Evolutionary conservation across 2,329 filamentous ascomycete genomes (phyloP).

Genomic region (Xylaria sp.): DNA sequence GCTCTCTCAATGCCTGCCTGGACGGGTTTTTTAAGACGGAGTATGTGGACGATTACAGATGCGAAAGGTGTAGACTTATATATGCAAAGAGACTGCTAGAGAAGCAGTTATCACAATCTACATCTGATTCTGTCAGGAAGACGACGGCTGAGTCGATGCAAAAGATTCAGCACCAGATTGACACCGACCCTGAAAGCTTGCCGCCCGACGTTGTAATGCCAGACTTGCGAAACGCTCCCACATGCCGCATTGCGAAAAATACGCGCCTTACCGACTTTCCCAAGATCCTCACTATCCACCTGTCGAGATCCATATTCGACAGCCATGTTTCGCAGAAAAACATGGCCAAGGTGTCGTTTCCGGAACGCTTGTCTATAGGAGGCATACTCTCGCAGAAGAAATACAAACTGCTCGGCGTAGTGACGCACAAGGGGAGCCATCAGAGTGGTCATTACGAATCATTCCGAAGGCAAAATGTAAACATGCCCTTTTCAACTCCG

Average conservation of each 20-base stretch:
- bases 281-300: conserved; percentile 82
- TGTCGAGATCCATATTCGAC: conserved; percentile 91
- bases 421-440: conserved; percentile 93
- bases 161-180: conserved; percentile 63
- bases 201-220: conserved; percentile 70
- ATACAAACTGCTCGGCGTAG: conserved; percentile 80
- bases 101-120: conserved; percentile 52
- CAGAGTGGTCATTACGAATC: conserved; percentile 97
- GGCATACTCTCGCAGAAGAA: conserved; percentile 69
- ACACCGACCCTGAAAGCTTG: conserved; percentile 73
- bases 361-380: conserved; percentile 77
- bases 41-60: conserved; percentile 94
- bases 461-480: conserved; percentile 78
- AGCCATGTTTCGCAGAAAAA: conserved; percentile 81
- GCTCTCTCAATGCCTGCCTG: conserved; percentile 80
- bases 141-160: conserved; percentile 54
- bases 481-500: conserved; percentile 75
- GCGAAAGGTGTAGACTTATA: conserved; percentile 83
- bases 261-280: conserved; percentile 84
- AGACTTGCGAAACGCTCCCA: conserved; percentile 67
- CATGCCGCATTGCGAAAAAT: conserved; percentile 78
- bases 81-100: conserved; percentile 66
- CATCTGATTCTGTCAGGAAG: conserved; percentile 46
- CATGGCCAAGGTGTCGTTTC: conserved; percentile 86
- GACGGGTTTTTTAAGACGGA: conserved; percentile 93